Base-by-base conservation (phyloP, 225 moss, liverwort and hornwort species). In the Pseudisothecium myosuroides region DNA sequence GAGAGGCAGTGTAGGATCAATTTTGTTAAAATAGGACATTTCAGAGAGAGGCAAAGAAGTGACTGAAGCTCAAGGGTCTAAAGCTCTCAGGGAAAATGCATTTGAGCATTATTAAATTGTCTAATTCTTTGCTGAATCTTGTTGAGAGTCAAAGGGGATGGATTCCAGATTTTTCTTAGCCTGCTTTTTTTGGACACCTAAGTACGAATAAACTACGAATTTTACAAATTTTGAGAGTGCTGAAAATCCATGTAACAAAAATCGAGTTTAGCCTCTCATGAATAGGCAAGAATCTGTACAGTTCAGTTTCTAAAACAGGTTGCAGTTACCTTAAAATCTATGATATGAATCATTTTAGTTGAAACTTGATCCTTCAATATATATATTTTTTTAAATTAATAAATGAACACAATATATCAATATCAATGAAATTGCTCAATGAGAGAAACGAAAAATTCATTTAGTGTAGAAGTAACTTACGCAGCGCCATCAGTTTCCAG, bases 401-500 rank as follows among this genome's bases (percentile, higher is more conserved):
- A 31, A 50, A n/a, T 11, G 39, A 64, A 52, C 54, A 22, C 52
- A 64, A 31, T 52, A 29, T 9, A 43, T 75, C 45, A 64, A 80
- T 61, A 73, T 80, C 52, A 50, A 80, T 59, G 58, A 43, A 67
- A 76, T 45, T 54, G 24, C 37, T 63, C 61, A 81, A 76, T 12
- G 63, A 50, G 28, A 56, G 62, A 54, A 52, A 62, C 26, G 54
- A 49, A 71, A 58, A 87, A 68, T 52, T 39, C 82, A 69, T 39
- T 69, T 36, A 37, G 67, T 52, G 18, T 56, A 49, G 81, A 90
- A 58, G 37, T 55, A 80, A 87, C 94, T 92, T 92, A 94, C 94
- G 86, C n/a, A 54, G 59, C 52, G 28, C 68, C 81, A 84, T 93
- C 90, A 88, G 64, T 91, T 83, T 90, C 91, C 85, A 89, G 85